Evolutionary conservation across 805 yeast species (phyloP).

Genomic region (Zygosaccharomyces gambellarensis): DNA sequence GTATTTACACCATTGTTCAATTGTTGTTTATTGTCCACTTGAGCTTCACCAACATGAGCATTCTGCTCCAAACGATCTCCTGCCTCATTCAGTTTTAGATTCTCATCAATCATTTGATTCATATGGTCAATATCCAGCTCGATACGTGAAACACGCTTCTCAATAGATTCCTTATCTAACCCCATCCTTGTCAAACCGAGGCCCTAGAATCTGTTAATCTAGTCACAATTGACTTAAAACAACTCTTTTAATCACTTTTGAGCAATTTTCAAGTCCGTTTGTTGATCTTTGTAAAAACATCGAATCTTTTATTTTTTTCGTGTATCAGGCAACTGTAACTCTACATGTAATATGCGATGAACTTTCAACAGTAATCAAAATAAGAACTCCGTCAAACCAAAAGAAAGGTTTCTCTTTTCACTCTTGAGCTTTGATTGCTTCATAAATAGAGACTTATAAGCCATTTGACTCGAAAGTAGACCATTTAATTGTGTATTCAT

Average conservation of each 20-base stretch:
- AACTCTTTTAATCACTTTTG: not conserved
- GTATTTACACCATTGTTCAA: not conserved
- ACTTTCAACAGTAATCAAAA: not conserved
- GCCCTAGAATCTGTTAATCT: not conserved
- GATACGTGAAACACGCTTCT: slow-evolving; percentile 34
- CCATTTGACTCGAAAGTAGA: not conserved
- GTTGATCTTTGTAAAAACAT: slow-evolving; percentile 3
- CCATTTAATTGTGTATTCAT: not conserved
- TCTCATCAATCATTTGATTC: slow-evolving; percentile 35
- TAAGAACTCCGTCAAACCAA: not conserved
- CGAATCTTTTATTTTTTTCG: not conserved
- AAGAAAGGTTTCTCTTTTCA: no score
- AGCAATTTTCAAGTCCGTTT: not conserved
- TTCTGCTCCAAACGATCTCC: slow-evolving; percentile 1
- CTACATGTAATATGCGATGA: slow-evolving; percentile 1
- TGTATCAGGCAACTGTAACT: slow-evolving; percentile 1
- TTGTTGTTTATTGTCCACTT: not conserved
- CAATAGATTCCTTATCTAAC: slow-evolving; percentile 27
- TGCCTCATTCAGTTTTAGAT: slow-evolving; percentile 22
- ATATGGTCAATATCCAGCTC: slow-evolving; percentile 34
- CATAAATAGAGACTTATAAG: not conserved
- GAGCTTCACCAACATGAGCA: not conserved
- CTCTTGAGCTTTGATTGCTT: not conserved
- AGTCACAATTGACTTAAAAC: not conserved
- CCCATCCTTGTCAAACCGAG: slow-evolving; percentile 11